Evolutionary conservation across 495 filamentous ascomycete genomes (phyloP), one percentile per base, ranked within the genome.

Genomic region (Diplogelasinospora grovesii): DNA sequence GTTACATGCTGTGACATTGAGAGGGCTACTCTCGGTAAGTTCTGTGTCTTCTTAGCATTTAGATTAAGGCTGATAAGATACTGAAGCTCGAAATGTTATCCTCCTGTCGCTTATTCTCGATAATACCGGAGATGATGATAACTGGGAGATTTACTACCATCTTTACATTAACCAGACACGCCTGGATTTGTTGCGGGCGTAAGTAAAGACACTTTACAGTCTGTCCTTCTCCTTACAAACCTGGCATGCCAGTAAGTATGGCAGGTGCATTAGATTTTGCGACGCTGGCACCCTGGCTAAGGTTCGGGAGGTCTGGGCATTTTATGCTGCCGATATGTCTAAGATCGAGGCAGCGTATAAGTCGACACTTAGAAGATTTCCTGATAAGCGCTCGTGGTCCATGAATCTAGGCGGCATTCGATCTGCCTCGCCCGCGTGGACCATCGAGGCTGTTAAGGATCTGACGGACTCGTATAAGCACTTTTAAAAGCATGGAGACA

Each of bases 81-180:
- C n/a, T 29, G 3, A 16, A 73, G 75, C 74, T 15, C 65, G 74
- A 10, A 78, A 80, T 41, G 53, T 77, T 38, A 29, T 80, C 3
- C 42, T 76, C 0, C 55, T 72, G 27, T 66, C 66, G 7, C 49
- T 77, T 2, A 47, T 75, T 26, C 37, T 68, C 3, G 71, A 74
- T 20, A 41, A 63, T 22, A 16, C 27, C 11, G 41, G 58, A 2
- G 49, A 28, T 19, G 39, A 46, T 2, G 30, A 43, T 15, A 56
- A 76, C 9, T 81, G 73, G 75, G 61, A 71, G 22, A 65, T 78
- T 39, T 79, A 71, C 45, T 78, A 78, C 44, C 59, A 79, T 46
- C 29, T 72, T 16, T 65, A 63, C 36, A 48, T 81, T 5, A 57
- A 68, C 43, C 37, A 59, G 1, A 22, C 54, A 30, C 54, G 65